Evolutionary conservation across 148 eudicot species (phyloP).

Genomic region (Gaultheria prostrata): DNA sequence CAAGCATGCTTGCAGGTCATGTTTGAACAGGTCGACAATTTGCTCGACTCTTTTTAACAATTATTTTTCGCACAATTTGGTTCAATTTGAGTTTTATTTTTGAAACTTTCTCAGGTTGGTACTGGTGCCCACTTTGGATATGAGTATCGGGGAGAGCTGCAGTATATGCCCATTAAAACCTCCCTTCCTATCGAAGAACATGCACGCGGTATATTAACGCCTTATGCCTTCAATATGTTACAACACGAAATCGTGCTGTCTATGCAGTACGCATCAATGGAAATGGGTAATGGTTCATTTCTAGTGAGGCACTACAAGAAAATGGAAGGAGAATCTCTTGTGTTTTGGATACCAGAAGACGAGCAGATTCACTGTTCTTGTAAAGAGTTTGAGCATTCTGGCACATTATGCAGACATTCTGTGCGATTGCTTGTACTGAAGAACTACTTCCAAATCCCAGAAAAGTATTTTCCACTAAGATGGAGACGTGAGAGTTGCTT

Average conservation of each 20-base stretch:
- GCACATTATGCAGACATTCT: slow-evolving; percentile 64
- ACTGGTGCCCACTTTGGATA: slow-evolving; percentile 27
- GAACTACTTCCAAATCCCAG: slow-evolving; percentile 68
- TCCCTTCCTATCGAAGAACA: slow-evolving; percentile 69
- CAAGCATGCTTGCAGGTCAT: slow-evolving; percentile 51
- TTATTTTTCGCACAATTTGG: not conserved
- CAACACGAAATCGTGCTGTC: slow-evolving; percentile 52
- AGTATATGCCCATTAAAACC: slow-evolving; percentile 43
- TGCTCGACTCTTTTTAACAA: not conserved
- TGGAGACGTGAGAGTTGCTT: slow-evolving; percentile 58
- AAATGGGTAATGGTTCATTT: slow-evolving; percentile 56
- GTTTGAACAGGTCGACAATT: slow-evolving; percentile 58
- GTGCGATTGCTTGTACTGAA: slow-evolving; percentile 48
- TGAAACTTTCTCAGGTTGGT: slow-evolving; percentile 35
- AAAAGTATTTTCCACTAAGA: slow-evolving; percentile 53
- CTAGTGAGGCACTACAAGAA: slow-evolving; percentile 60
- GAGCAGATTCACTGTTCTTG: slow-evolving; percentile 72
- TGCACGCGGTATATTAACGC: slow-evolving; percentile 50
- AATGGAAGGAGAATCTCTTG: slow-evolving; percentile 52
- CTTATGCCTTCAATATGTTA: slow-evolving; percentile 48
- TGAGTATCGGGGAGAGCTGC: slow-evolving; percentile 29
- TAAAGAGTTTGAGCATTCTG: slow-evolving; percentile 64
- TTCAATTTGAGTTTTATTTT: not conserved
- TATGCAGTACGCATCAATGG: slow-evolving; percentile 53
- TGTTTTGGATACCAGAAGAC: slow-evolving; percentile 61